Base-by-base conservation (phyloP, 1,139 yeast genomes). In the Yamadazyma mexicana region DNA sequence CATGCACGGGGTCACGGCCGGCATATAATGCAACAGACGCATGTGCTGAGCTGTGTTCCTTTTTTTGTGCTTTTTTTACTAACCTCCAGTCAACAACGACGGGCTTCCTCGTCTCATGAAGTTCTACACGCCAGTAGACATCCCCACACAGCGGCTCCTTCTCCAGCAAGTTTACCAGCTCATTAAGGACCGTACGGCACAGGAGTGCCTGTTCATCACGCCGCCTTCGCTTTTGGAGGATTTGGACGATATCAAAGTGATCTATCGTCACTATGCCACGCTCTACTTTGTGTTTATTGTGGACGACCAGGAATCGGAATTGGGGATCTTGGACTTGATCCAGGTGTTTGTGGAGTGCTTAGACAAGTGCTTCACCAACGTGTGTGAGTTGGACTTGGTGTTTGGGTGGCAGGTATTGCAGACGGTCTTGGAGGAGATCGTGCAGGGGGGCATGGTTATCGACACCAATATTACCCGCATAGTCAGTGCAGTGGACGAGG, bases 401-500 rank as follows among this genome's bases (percentile, higher is more conserved):
- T 91, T 89, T 62, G 97, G 97, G 18, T 92, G 98, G 97, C 97
- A 92, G 61, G 95, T 89, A 11, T 67, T 92, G 32, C 95, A 92
- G 56, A 85, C 96, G 2, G 97, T 92, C 4, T 64, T 92, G 40
- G 92, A 85, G 56, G 98, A 94, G 54, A 86, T 92, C 31, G 85
- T 92, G 1, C 98, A 92, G 58, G 98, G 98, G 22, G 99, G 99
- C 0, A 84, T 94, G 95, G 98, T 92, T n/a, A 87, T 94, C 29
- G 98, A 92, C 59, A 91, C 98, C 1, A 88, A 84, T 52, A 87
- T 89, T 20, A 61, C 69, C 30, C 78, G 87, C 47, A 89, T 92
- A 29, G 96, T 91, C n/a, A 72, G 72, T n/a, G 89, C 94, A 0
- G 84, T 83, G 9, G 83, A 78, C 54, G 79, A 73, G 30, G 81